These are phyloP conservation scores for Termitomyces sp. DNA, from an alignment of 768 basidiomycete species.

Conservation along the genomic window DNA sequence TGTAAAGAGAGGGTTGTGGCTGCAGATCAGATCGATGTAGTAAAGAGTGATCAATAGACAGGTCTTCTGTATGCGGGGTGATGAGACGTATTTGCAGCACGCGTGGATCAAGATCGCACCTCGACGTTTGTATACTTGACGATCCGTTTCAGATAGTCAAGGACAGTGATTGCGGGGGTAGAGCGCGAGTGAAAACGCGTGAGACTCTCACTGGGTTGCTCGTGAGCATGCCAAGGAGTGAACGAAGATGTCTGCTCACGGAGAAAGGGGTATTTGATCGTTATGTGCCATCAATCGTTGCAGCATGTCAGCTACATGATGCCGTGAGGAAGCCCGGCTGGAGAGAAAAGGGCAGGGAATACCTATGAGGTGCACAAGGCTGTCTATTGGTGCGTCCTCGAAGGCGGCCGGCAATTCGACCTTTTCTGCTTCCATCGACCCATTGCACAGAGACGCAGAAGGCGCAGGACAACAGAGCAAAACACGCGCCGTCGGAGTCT, in stretches of 20 bases:
- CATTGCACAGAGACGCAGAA: conserved; percentile 54
- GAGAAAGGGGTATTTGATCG: conserved; percentile 87
- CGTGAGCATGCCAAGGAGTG: conserved; percentile 10
- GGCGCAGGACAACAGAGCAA: conserved; percentile 29
- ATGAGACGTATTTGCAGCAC: neutral
- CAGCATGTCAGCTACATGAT: conserved; percentile 83
- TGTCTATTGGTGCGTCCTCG: conserved; percentile 78
- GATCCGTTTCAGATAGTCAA: conserved; percentile 93
- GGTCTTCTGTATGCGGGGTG: conserved; percentile 45
- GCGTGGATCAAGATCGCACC: conserved; percentile 37
- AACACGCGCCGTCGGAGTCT: conserved; percentile 20
- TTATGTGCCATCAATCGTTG: conserved; percentile 93
- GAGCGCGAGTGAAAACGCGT: conserved; percentile 97
- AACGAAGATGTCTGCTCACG: conserved; percentile 43
- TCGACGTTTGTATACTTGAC: conserved; percentile 95
- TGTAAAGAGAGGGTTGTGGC: conserved; percentile 81
- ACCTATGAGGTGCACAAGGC: conserved; percentile 89
- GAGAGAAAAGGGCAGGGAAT: conserved; percentile 14
- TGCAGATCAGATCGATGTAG: conserved; percentile 93
- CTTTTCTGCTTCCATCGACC: conserved; percentile 77
- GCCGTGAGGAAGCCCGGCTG: conserved; percentile 6
- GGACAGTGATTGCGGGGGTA: conserved; percentile 78
- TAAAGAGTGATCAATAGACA: conserved; percentile 79
- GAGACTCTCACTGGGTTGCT: conserved; percentile 65
- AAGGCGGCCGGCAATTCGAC: conserved; percentile 80